These are phyloP conservation scores for Phytomonas serpens DNA, from an alignment of 208 protist species.

Conservation along the genomic window DNA sequence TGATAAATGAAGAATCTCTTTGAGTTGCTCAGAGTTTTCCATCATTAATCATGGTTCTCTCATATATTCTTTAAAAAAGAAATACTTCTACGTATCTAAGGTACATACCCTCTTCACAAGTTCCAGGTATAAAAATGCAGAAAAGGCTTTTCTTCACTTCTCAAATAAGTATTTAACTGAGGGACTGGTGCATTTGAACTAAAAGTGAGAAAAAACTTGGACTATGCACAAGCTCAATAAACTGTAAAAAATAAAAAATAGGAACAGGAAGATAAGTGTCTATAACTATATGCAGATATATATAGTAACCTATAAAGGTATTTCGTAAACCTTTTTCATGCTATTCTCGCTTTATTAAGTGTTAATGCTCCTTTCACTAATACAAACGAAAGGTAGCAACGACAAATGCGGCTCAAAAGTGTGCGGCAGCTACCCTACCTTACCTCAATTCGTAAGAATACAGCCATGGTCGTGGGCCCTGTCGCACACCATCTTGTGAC, in stretches of 20 bases:
- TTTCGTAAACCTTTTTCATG: background rate
- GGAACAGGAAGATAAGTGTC: too few species aligned
- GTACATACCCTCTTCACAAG: background rate
- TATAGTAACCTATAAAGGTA: background rate
- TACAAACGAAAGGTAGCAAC: background rate
- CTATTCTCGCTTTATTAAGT: too few species aligned
- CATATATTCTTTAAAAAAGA: background rate
- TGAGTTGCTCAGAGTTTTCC: background rate
- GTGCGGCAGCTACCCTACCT: background rate
- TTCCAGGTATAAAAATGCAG: background rate
- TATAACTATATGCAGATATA: background rate
- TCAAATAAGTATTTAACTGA: background rate
- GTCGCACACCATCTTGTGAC: slow-evolving; percentile 66
- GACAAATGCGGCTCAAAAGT: background rate
- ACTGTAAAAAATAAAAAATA: too few species aligned
- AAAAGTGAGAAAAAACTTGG: background rate
- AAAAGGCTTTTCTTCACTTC: background rate
- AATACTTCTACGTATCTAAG: background rate
- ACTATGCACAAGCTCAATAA: too few species aligned
- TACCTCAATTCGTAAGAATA: slow-evolving; percentile 47
- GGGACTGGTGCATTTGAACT: background rate
- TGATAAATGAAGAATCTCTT: background rate
- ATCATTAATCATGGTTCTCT: background rate
- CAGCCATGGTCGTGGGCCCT: slow-evolving; percentile 75
- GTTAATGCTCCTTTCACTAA: background rate